phyloP scores from a whole-genome alignment of 2,329 filamentous ascomycete species.

The Penicillium sp. region DNA sequence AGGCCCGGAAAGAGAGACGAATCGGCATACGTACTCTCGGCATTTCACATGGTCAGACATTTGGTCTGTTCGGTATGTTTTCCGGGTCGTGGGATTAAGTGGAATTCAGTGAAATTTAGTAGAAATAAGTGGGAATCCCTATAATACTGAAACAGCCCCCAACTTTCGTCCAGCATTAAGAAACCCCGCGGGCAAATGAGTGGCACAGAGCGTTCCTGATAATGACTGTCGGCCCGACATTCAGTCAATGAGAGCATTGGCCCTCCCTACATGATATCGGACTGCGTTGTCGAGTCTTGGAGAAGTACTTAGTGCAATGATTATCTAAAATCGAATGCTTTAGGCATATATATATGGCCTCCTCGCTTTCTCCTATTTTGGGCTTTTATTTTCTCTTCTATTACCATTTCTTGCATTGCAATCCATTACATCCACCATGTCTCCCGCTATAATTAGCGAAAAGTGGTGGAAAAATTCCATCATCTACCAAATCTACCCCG shows the following conservation, averaged over 20 bases:
- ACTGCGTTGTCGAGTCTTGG: not conserved
- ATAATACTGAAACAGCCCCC: not conserved
- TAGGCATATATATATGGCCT: not conserved
- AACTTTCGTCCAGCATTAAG: not conserved
- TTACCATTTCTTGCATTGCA: not conserved
- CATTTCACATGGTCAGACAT: not conserved
- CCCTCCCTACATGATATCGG: not conserved
- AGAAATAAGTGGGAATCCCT: not conserved
- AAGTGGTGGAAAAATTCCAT: constrained; percentile 42
- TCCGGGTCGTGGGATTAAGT: not conserved
- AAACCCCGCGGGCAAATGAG: not conserved
- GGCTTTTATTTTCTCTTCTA: not conserved
- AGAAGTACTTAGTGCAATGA: not conserved
- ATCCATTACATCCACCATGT: constrained; percentile 4
- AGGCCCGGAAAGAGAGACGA: constrained; percentile 1
- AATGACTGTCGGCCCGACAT: constrained; percentile 6
- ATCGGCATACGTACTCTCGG: not conserved
- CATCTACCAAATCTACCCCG: constrained; percentile 36
- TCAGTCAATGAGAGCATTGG: not conserved
- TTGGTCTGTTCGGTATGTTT: not conserved
- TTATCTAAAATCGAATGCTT: not conserved
- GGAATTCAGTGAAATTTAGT: too few species aligned
- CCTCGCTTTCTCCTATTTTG: not conserved
- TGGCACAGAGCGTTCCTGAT: not conserved
- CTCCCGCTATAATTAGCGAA: constrained; percentile 6